Conservation (phyloP, 352 stramenopile species). For the Globisporangium paroecandrum region DNA sequence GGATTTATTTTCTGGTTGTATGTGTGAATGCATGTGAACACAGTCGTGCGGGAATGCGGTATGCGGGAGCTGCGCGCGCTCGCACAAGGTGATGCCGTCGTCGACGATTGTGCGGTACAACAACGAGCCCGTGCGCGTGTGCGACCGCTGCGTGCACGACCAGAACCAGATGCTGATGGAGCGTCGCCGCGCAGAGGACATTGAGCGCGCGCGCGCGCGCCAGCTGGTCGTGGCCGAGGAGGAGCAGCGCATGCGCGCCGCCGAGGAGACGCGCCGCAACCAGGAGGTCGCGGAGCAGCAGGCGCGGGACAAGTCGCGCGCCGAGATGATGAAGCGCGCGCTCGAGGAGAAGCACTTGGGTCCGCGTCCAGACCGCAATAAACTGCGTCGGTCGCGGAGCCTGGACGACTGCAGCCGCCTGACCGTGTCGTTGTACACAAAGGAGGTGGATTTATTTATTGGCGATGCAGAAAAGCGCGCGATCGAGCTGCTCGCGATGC, state of each 20-base stretch:
- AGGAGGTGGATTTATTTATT: slow-evolving; percentile 51
- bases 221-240: slow-evolving; percentile 71
- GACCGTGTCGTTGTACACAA: slow-evolving; percentile 32
- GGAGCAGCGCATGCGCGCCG: slow-evolving; percentile 52
- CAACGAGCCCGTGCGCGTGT: slow-evolving; percentile 80
- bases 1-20: slow-evolving; percentile 12
- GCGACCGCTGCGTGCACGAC: slow-evolving; percentile 71
- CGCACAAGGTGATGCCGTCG: slow-evolving; percentile 72
- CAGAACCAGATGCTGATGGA: slow-evolving; percentile 77
- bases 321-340: slow-evolving; percentile 38
- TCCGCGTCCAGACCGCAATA: slow-evolving; percentile 40
- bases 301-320: slow-evolving; percentile 32
- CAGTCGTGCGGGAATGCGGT: slow-evolving; percentile 80
- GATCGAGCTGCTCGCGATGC: slow-evolving; percentile 30
- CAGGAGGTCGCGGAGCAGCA: slow-evolving; percentile 44
- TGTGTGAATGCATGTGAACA: not conserved
- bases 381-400: slow-evolving; percentile 40
- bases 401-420: slow-evolving; percentile 45
- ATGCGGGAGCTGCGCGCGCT: slow-evolving; percentile 67
- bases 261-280: slow-evolving; percentile 46
- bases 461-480: slow-evolving; percentile 58
- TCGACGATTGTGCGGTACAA: slow-evolving; percentile 64
- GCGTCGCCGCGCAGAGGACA: slow-evolving; percentile 58
- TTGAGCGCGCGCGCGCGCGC: slow-evolving; percentile 65
- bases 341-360: slow-evolving; percentile 64